Conservation (phyloP, 2,329 filamentous ascomycete genomes). For the Clonostachys sp. region DNA sequence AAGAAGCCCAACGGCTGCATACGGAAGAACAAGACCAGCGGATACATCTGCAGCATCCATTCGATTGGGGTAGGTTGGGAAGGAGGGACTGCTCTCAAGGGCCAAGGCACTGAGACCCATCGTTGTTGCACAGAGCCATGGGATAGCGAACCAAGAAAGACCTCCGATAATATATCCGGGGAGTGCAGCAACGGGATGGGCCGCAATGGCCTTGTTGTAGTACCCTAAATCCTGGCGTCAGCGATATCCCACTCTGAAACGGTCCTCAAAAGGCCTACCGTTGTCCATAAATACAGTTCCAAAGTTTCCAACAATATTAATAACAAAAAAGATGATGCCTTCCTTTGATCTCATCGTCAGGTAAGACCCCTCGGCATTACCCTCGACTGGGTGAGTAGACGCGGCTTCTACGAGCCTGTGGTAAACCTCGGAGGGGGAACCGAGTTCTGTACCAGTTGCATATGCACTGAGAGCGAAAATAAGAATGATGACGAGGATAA, state of each 20-base stretch:
- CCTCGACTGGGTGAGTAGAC: slow-evolving; percentile 63
- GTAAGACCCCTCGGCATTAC: slow-evolving; percentile 69
- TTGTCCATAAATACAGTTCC: slow-evolving; percentile 66
- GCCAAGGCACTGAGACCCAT: slow-evolving; percentile 77
- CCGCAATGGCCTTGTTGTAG: slow-evolving; percentile 86
- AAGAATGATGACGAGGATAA: slow-evolving; percentile 74
- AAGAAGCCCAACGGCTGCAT: slow-evolving; percentile 73
- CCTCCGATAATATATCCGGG: slow-evolving; percentile 84
- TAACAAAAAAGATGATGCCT: slow-evolving; percentile 81
- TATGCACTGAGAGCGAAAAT: slow-evolving; percentile 77
- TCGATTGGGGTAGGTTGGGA: slow-evolving; percentile 65
- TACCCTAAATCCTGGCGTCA: slow-evolving; percentile 33
- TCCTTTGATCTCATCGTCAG: slow-evolving; percentile 67
- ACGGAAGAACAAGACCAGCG: slow-evolving; percentile 74
- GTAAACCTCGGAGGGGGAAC: slow-evolving; percentile 69
- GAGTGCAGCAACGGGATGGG: slow-evolving; percentile 73
- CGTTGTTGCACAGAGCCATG: slow-evolving; percentile 77
- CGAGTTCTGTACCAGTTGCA: slow-evolving; percentile 62
- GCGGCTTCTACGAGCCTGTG: slow-evolving; percentile 67
- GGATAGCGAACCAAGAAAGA: slow-evolving; percentile 82
- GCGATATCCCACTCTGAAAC: too few species aligned
- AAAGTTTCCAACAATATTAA: slow-evolving; percentile 75
- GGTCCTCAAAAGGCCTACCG: too few species aligned
- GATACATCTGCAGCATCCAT: slow-evolving; percentile 69
- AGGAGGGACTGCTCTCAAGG: slow-evolving; percentile 65